Conservation (phyloP, 2,329 filamentous ascomycete species). For the Simplicillium aogashimaense region DNA sequence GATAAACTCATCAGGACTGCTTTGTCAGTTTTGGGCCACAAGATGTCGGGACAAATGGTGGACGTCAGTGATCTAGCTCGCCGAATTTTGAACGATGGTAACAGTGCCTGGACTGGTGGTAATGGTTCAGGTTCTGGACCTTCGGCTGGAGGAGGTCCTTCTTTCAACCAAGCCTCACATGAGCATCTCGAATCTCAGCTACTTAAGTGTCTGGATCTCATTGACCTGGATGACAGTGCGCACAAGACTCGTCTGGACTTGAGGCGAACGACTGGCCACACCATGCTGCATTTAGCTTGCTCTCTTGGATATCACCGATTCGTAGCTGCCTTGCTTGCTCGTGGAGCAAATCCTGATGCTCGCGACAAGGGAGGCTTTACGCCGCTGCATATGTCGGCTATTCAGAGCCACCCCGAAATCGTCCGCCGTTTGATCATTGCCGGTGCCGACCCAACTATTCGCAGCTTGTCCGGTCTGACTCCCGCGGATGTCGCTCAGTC, state of each 20-base stretch:
- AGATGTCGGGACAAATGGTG: slow-evolving; percentile 53
- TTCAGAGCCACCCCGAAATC: slow-evolving; percentile 67
- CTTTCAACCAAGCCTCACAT: slow-evolving; percentile 29
- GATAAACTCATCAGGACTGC: slow-evolving; percentile 60
- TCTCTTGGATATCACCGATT: slow-evolving; percentile 67
- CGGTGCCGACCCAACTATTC: slow-evolving; percentile 61
- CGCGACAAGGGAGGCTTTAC: slow-evolving; percentile 74
- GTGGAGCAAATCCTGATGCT: slow-evolving; percentile 67
- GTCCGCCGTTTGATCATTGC: slow-evolving; percentile 64
- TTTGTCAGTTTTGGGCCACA: slow-evolving; percentile 52
- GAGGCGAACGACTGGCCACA: slow-evolving; percentile 58
- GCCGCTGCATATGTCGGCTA: slow-evolving; percentile 69
- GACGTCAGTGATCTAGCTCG: slow-evolving; percentile 53
- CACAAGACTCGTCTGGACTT: slow-evolving; percentile 59
- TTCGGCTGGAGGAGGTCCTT: slow-evolving; percentile 33
- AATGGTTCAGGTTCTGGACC: slow-evolving; percentile 23
- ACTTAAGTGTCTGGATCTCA: slow-evolving; percentile 65
- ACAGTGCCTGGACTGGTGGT: slow-evolving; percentile 34
- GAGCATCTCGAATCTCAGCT: slow-evolving; percentile 57
- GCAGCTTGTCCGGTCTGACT: slow-evolving; percentile 60
- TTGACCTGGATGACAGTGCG: slow-evolving; percentile 67
- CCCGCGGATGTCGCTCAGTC: slow-evolving; percentile 63
- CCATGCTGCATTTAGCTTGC: slow-evolving; percentile 71
- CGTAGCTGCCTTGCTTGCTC: slow-evolving; percentile 64
- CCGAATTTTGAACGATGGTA: slow-evolving; percentile 44